phyloP scores from a whole-genome alignment of 2,329 filamentous ascomycete genomes.

The Rugonectria rugulosa region DNA sequence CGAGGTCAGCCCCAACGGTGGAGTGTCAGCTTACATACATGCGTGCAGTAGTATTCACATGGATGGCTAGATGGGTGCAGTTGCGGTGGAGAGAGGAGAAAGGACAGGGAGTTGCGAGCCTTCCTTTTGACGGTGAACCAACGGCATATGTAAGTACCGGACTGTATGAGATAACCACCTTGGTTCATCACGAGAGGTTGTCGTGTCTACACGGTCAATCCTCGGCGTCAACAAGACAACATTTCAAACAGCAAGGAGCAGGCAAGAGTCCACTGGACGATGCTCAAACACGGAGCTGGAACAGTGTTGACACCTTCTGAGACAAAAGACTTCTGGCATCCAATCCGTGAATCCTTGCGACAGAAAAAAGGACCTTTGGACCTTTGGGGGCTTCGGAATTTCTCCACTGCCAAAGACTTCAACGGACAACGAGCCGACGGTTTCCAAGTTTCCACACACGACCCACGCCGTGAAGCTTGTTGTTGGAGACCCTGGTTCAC shows the following conservation, averaged over 20 bases:
- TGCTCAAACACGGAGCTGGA: not conserved
- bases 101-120: not conserved
- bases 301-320: constrained; percentile 13
- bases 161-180: too few species aligned
- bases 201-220: not conserved
- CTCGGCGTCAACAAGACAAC: not conserved
- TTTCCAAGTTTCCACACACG: constrained; percentile 6
- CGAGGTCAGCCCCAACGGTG: constrained; percentile 6
- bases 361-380: too few species aligned
- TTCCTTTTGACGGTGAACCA: too few species aligned
- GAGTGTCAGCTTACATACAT: constrained; percentile 21
- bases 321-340: too few species aligned
- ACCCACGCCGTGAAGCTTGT: constrained; percentile 39
- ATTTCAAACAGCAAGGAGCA: not conserved
- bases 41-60: constrained; percentile 2
- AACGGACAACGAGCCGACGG: too few species aligned
- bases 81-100: not conserved
- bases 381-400: too few species aligned
- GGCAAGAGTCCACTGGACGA: not conserved
- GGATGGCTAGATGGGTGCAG: not conserved
- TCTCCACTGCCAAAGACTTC: constrained; percentile 11
- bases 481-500: constrained; percentile 31
- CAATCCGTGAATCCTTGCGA: constrained; percentile 17
- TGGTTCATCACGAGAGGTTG: too few species aligned
- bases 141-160: too few species aligned